Base-by-base conservation (phyloP, 768 basidiomycete genomes). In the Punctularia strigosozonata region DNA sequence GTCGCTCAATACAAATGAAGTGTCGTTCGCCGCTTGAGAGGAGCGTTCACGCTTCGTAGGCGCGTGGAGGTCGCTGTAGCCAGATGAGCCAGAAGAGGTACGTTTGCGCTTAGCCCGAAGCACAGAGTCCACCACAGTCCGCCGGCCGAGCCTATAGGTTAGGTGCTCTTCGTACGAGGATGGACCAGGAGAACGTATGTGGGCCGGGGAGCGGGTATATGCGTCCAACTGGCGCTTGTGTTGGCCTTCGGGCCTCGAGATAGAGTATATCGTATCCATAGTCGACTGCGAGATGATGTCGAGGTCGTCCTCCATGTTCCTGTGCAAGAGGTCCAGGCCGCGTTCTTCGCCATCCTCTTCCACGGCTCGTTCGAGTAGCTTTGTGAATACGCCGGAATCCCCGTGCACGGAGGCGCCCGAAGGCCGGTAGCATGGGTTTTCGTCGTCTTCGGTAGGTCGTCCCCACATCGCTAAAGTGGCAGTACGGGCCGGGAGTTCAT, bases 361-460 rank as follows among this genome's bases (percentile, higher is more conserved):
- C n/a, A n/a, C n/a, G 28, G 15, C 36, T 14, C 31, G 14, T 28
- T 43, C 34, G 38, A 45, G 35, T 15, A 77, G 53, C 37, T 57
- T 62, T 38, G 63, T 53, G 40, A 75, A 55, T n/a, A n/a, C n/a
- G 50, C 68, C 77, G 21, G 59, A 51, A 36, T 61, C 53, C 8
- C 72, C 67, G 38, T 71, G 56, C 7, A 75, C 41, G 18, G 61
- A 48, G n/a, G n/a, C n/a, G n/a, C n/a, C n/a, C n/a, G n/a, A n/a
- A 12, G 75, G 73, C 43, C 75, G 77, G 53, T 77, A 77, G 31
- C 70, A 59, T 5, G 76, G 75, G 41, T 78, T 77, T 20, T 69
- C 57, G n/a, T 61, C 51, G 54, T 77, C 73, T 20, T 71, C 50
- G 14, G 62, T 40, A 28, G 70, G 71, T 42, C n/a, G n/a, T n/a